Base-by-base conservation (phyloP, 2,329 filamentous ascomycete species). In the Zymoseptoria passerinii region DNA sequence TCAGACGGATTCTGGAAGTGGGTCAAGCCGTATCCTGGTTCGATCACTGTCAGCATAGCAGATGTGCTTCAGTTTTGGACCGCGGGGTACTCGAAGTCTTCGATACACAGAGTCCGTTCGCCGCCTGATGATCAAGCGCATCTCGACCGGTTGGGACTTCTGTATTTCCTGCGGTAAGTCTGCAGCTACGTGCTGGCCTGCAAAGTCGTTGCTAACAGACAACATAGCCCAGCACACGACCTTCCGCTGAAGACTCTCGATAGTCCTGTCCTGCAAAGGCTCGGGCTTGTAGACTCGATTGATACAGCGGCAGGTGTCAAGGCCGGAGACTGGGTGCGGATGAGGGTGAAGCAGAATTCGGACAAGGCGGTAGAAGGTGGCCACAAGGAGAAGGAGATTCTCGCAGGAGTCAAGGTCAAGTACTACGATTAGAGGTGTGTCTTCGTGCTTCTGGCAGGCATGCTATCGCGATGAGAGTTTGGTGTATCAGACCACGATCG, bases 51-150 rank as follows among this genome's bases (percentile, higher is more conserved):
- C 44, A 76, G 75, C 57, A 71, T 75, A 16, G 73, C 73, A 28
- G 74, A 76, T 29, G 72, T 73, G 2, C 70, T 76, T 51, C 70
- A 71, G 6, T 72, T 73, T 50, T 71, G 73, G 63, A 75, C 72
- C 0, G 72, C 70, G 20, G 73, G 74, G 9, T 76, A 75, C 59
- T 70, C 81, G 50, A 80, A 81, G 67, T 76, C 73, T 4, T 78
- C 74, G 9, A 71, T 80, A n/a, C 79, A 81, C 56, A 75, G 79
- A 1, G 79, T 82, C 0, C 72, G 77, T 50, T 72, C 75, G 9
- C 78, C 78, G 1, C 79, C 78, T 0, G 61, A 72, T 10, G 79
- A 81, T 56, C 79, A 81, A 64, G 73, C 72, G 2, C 70, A 76
- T 60, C 57, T 77, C 23, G 75, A 78, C 65, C 71, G 76, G 4